These are phyloP conservation scores for Trifolium fragiferum DNA, from an alignment of 306 rosid genomes.

Conservation along the genomic window DNA sequence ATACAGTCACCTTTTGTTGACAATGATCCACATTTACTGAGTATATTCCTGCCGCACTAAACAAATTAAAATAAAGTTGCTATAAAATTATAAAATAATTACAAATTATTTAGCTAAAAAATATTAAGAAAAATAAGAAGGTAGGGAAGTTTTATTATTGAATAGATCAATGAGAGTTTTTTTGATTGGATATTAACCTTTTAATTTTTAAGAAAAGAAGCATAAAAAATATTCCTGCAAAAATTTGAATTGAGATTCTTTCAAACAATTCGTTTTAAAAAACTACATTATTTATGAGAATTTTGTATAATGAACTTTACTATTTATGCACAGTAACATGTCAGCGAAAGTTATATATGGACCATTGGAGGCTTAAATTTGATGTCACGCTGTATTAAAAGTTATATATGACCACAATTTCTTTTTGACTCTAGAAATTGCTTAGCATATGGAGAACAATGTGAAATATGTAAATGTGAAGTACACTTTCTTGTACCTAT, in stretches of 20 bases:
- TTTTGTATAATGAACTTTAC: background rate
- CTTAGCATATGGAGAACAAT: background rate
- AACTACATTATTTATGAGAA: too few relatives aligned
- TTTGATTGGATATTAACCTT: too few relatives aligned
- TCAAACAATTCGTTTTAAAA: too few relatives aligned
- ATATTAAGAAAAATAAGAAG: background rate
- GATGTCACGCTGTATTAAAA: background rate
- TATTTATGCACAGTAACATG: conserved; percentile 35
- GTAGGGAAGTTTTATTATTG: background rate
- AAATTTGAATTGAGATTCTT: too few relatives aligned
- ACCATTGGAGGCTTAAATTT: conserved; percentile 17
- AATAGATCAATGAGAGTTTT: background rate
- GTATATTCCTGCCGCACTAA: conserved; percentile 66
- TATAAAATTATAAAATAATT: background rate
- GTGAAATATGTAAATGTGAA: background rate
- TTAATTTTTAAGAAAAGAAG: too few relatives aligned
- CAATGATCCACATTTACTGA: conserved; percentile 73
- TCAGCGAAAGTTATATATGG: conserved; percentile 31
- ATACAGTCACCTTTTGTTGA: conserved; percentile 80
- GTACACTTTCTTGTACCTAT: background rate
- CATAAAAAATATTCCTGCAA: too few relatives aligned
- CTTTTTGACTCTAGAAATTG: conserved; percentile 17
- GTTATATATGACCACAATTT: background rate
- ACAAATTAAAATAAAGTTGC: background rate
- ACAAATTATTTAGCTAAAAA: background rate